phyloP scores from a whole-genome alignment of 257 asterid species.

The Coffea canephora region DNA sequence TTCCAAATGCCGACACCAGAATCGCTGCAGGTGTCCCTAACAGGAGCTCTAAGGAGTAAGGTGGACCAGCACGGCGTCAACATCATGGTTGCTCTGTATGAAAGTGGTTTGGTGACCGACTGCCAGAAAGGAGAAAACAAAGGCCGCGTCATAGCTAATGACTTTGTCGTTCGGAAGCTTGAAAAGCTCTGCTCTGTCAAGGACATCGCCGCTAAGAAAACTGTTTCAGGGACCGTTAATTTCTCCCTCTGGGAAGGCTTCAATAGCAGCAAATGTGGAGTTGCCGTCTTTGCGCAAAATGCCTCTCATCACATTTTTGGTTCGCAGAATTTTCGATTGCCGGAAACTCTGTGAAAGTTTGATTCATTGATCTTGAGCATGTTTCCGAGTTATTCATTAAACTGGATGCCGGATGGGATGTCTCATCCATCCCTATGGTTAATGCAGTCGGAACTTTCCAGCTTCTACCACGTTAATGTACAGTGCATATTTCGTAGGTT shows the following conservation, averaged over 20 bases:
- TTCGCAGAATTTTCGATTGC: slow-evolving; percentile 73
- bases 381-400: neutral
- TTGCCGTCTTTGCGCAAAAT: slow-evolving; percentile 52
- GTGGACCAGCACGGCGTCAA: slow-evolving; percentile 48
- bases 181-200: slow-evolving; percentile 67
- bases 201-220: slow-evolving; percentile 59
- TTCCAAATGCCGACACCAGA: slow-evolving; percentile 56
- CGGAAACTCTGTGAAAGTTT: slow-evolving; percentile 34
- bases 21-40: slow-evolving; percentile 53
- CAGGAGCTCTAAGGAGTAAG: slow-evolving; percentile 56
- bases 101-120: slow-evolving; percentile 59
- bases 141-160: slow-evolving; percentile 64
- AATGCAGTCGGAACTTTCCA: slow-evolving; percentile 9
- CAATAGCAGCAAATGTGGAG: slow-evolving; percentile 62
- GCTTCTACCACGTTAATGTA: neutral
- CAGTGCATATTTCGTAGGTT: slow-evolving; percentile 5
- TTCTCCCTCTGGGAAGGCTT: slow-evolving; percentile 77
- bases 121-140: slow-evolving; percentile 64
- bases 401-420: slow-evolving; percentile 6
- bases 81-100: slow-evolving; percentile 70
- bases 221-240: slow-evolving; percentile 41
- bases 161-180: slow-evolving; percentile 70
- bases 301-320: slow-evolving; percentile 61
- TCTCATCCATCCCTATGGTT: neutral
- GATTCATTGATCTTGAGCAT: neutral